phyloP scores from a whole-genome alignment of 2,329 filamentous ascomycete genomes.

The Alternaria triticimaculans region DNA sequence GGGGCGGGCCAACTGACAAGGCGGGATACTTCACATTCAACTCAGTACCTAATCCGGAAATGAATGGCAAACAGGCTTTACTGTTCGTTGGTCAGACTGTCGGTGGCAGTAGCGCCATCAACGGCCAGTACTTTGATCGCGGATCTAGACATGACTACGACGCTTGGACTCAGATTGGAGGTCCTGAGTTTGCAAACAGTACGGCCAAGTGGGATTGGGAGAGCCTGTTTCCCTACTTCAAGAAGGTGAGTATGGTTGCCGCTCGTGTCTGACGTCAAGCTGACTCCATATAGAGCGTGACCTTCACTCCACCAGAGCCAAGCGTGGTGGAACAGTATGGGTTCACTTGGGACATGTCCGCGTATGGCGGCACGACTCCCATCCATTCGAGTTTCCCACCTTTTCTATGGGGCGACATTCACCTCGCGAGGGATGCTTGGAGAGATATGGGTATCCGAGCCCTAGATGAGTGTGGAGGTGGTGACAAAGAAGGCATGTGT shows the following conservation, averaged over 20 bases:
- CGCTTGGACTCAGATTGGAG: slow-evolving; percentile 14
- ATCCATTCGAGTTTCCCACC: slow-evolving; percentile 9
- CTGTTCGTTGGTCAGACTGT: slow-evolving; percentile 12
- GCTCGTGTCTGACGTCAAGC: neutral
- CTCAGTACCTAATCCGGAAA: slow-evolving; percentile 5
- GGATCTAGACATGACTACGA: slow-evolving; percentile 12
- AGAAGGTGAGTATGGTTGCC: slow-evolving; percentile 1
- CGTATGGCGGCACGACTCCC: slow-evolving; percentile 7
- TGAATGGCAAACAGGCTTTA: neutral
- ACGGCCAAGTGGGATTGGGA: slow-evolving; percentile 20
- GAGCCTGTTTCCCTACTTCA: slow-evolving; percentile 22
- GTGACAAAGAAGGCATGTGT: slow-evolving; percentile 7
- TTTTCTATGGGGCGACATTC: slow-evolving; percentile 10
- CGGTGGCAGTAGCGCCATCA: slow-evolving; percentile 18
- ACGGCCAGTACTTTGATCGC: slow-evolving; percentile 13
- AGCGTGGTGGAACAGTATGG: neutral
- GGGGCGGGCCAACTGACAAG: neutral
- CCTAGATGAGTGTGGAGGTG: slow-evolving; percentile 6
- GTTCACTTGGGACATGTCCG: slow-evolving; percentile 12
- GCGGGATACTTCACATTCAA: neutral
- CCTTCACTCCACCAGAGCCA: slow-evolving; percentile 9
- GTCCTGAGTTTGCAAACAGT: neutral
- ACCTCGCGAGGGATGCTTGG: slow-evolving; percentile 6
- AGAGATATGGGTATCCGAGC: slow-evolving; percentile 4
- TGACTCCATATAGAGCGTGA: slow-evolving; percentile 2